These are phyloP conservation scores for Solanum raphanifolium DNA, from an alignment of 257 asterid species.

Conservation along the genomic window DNA sequence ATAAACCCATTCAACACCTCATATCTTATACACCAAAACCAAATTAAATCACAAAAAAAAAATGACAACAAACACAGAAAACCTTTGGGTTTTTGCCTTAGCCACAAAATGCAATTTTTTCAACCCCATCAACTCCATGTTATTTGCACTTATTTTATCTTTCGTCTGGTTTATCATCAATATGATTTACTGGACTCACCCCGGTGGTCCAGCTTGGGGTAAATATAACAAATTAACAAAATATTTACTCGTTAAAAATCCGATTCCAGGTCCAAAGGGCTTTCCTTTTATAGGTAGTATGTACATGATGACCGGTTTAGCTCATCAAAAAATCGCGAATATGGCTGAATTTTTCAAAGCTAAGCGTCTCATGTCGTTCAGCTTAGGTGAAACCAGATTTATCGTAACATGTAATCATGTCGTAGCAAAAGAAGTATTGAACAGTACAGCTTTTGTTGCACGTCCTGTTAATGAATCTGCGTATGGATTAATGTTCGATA, in stretches of 20 bases:
- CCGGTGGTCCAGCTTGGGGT: conserved; percentile 12
- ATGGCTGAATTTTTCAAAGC: conserved; percentile 25
- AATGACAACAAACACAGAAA: conserved; percentile 29
- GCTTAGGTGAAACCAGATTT: conserved; percentile 51
- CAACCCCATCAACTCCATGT: conserved; percentile 14
- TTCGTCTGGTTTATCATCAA: conserved; percentile 2
- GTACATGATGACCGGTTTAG: conserved; percentile 39
- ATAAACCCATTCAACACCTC: neutral
- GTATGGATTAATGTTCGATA: conserved; percentile 40
- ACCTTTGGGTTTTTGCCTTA: conserved; percentile 47
- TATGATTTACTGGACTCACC: conserved; percentile 2
- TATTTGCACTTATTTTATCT: conserved; percentile 17
- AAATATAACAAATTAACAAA: neutral
- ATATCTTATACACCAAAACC: neutral
- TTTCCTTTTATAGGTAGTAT: conserved; percentile 43
- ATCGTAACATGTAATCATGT: conserved; percentile 47
- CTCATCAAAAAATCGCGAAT: conserved; percentile 38
- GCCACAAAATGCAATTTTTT: conserved; percentile 41
- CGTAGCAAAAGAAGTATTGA: conserved; percentile 38
- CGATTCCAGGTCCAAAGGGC: conserved; percentile 58
- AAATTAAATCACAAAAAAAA: neutral
- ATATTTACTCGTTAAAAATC: neutral
- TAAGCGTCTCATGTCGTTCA: conserved; percentile 56
- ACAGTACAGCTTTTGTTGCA: conserved; percentile 39
- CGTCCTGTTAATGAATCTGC: conserved; percentile 71